Evolutionary conservation across 164 flowering plant species (phyloP), one percentile per base, ranked within the genome.

Genomic region (Malania oleifera): DNA sequence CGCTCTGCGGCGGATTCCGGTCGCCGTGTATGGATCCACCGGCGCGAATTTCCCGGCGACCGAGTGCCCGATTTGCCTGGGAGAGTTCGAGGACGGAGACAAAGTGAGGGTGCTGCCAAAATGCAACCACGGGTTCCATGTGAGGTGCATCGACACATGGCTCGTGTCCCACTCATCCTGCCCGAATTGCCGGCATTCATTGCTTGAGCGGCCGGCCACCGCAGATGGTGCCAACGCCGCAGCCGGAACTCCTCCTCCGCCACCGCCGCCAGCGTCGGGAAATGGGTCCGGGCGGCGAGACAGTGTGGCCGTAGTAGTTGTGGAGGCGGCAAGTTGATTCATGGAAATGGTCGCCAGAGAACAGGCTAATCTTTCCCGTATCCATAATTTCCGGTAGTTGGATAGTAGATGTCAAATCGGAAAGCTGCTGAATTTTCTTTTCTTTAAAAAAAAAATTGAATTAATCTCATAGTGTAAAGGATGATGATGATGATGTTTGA

Each of bases 31-130:
- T 44, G 81, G 82, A 5, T 39, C 77, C 22, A 22, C 8, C 12
- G 82, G 62, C 1, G 66, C 19, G 41, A 18, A 44, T 17, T 61
- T 72, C 11, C 73, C 58, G 59, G 78, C 73, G 1, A 78, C 84
- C 2, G 95, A 87, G 2, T 87, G 95, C 60, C 79, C 95, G 2
- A 87, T 87, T 28, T 87, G 95, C 59, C 65, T 87, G 3, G 87
- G 79, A 1, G 95, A 87, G 46, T 85, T 82, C 31, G 59, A 24
- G 54, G 85, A 80, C 3, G 95, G 95, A 0, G 89, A 87, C 59
- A 80, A 73, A 47, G 74, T 87, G 0, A 56, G 87, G 56, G 82
- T 87, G n/a, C 61, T 87, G 37, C 95, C 91, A 0, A 70, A 67
- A 29, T 87, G 95, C 55, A 72, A 73, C 50, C 95, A 87, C 53